A percentile compares a stretch with the other conserved stretches of the same genome.
phyloP scores from a whole-genome alignment of 192 early-diverging fungal genomes.

The Coemansia nantahalensis region DNA sequence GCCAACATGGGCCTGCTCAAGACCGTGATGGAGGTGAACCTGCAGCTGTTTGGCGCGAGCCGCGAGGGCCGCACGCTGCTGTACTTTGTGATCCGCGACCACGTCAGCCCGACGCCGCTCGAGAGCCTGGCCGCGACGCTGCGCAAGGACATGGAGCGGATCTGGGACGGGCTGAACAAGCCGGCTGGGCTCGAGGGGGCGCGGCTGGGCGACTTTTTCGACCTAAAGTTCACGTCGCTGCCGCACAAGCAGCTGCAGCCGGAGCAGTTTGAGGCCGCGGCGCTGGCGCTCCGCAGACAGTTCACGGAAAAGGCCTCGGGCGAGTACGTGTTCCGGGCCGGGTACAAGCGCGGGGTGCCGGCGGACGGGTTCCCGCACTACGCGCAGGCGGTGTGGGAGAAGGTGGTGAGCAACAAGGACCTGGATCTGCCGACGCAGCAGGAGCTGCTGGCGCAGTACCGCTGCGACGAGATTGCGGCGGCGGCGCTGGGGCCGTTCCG shows the following conservation, averaged over 20 bases:
- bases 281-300: slow-evolving; percentile 63
- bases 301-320: slow-evolving; percentile 68
- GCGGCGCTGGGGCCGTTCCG: slow-evolving; percentile 69
- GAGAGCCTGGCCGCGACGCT: slow-evolving; percentile 76
- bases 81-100: slow-evolving; percentile 96
- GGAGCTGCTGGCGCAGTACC: slow-evolving; percentile 94
- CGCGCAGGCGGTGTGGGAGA: slow-evolving; percentile 92
- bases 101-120: slow-evolving; percentile 84
- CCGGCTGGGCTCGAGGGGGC: slow-evolving; percentile 79
- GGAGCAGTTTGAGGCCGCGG: slow-evolving; percentile 77
- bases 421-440: slow-evolving; percentile 98
- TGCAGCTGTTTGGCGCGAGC: slow-evolving; percentile 89
- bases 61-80: slow-evolving; percentile 89
- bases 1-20: slow-evolving; percentile 99
- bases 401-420: slow-evolving; percentile 92
- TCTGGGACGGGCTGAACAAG: slow-evolving; percentile 89
- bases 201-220: slow-evolving; percentile 84
- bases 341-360: slow-evolving; percentile 90
- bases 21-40: slow-evolving; percentile 98
- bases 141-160: slow-evolving; percentile 78
- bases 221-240: slow-evolving; percentile 82
- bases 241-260: slow-evolving; percentile 88
- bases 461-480: slow-evolving; percentile 95
- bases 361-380: slow-evolving; percentile 95
- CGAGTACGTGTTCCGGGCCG: slow-evolving; percentile 80